Percentiles rank a stretch among this genome's conserved stretches.
Evolutionary conservation across 352 stramenopile species (phyloP).

Genomic region (Achlya hypogyna): DNA sequence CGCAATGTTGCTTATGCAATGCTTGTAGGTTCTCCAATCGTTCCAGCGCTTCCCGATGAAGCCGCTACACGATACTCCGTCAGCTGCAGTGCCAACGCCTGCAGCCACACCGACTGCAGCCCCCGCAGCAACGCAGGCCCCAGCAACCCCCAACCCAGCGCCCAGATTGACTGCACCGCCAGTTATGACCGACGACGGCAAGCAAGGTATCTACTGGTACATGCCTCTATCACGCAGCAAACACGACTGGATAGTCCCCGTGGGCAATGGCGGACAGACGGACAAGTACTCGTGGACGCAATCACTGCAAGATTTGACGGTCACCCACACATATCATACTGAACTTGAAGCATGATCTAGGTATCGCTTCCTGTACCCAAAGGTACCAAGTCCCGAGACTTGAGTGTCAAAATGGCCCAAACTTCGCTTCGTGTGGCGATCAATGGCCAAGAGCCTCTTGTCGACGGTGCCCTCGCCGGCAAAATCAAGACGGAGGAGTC

Average conservation of each 20-base stretch:
- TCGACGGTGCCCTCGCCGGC: slow-evolving; percentile 86
- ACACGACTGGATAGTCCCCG: slow-evolving; percentile 41
- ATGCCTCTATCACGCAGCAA: too few relatives aligned
- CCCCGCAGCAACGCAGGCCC: too few relatives aligned
- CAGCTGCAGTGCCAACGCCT: neutral
- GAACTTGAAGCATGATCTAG: slow-evolving; percentile 27
- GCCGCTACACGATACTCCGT: slow-evolving; percentile 31
- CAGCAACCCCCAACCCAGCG: neutral
- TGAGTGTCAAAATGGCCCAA: slow-evolving; percentile 86
- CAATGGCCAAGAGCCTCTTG: slow-evolving; percentile 33
- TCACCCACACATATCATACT: too few relatives aligned
- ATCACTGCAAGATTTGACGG: slow-evolving; percentile 90
- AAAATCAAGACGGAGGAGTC: slow-evolving; percentile 95
- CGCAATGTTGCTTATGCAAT: neutral
- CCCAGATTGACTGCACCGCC: neutral
- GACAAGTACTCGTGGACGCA: slow-evolving; percentile 97
- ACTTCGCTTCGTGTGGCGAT: slow-evolving; percentile 78
- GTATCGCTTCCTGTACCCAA: slow-evolving; percentile 81
- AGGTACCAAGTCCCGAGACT: slow-evolving; percentile 83
- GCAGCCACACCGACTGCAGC: too few relatives aligned
- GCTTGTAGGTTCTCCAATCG: slow-evolving; percentile 37
- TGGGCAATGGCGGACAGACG: slow-evolving; percentile 83
- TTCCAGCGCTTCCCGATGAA: slow-evolving; percentile 63
- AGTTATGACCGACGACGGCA: slow-evolving; percentile 42
- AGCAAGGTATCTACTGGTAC: slow-evolving; percentile 42